Percentiles rank a stretch among this genome's conserved stretches.
phyloP scores from a whole-genome alignment of 805 yeast genomes.

The Candida ponderosae region DNA sequence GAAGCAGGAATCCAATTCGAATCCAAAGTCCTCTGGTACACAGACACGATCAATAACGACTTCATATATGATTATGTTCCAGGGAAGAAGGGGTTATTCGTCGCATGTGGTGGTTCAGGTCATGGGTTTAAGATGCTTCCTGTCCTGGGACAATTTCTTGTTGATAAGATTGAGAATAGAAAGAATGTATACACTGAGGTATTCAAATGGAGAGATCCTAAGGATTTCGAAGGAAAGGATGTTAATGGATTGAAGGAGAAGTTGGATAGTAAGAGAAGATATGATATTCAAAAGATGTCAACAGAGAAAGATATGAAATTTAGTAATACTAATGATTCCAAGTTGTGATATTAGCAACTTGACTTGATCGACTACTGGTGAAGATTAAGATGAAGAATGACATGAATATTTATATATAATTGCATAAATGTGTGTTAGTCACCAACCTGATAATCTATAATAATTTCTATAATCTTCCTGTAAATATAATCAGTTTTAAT shows the following conservation, averaged over 20 bases:
- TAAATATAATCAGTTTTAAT: too few species aligned
- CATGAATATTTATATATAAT: too few species aligned
- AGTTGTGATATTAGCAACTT: too few species aligned
- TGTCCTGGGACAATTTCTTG: conserved; percentile 23
- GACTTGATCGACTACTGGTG: too few species aligned
- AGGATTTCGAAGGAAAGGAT: conserved; percentile 11
- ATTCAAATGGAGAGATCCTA: conserved; percentile 13
- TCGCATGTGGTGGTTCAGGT: conserved; percentile 29
- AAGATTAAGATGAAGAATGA: too few species aligned
- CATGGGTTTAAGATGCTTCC: conserved; percentile 30
- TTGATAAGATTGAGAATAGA: conserved; percentile 12
- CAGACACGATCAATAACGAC: conserved; percentile 26
- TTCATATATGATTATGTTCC: conserved; percentile 22
- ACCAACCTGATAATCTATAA: too few species aligned
- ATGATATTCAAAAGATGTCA: conserved; percentile 1
- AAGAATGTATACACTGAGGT: conserved; percentile 8
- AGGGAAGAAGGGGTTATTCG: conserved; percentile 15
- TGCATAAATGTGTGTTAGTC: too few species aligned
- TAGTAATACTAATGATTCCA: too few species aligned
- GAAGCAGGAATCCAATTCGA: conserved; percentile 19
- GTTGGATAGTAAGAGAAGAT: conserved; percentile 4
- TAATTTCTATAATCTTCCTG: too few species aligned
- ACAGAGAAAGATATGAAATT: background rate
- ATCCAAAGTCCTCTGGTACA: conserved; percentile 33
- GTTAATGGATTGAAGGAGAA: conserved; percentile 8